Evolutionary conservation across 371 early-diverging fungal genomes (phyloP).

Genomic region (Apophysomyces sp.): DNA sequence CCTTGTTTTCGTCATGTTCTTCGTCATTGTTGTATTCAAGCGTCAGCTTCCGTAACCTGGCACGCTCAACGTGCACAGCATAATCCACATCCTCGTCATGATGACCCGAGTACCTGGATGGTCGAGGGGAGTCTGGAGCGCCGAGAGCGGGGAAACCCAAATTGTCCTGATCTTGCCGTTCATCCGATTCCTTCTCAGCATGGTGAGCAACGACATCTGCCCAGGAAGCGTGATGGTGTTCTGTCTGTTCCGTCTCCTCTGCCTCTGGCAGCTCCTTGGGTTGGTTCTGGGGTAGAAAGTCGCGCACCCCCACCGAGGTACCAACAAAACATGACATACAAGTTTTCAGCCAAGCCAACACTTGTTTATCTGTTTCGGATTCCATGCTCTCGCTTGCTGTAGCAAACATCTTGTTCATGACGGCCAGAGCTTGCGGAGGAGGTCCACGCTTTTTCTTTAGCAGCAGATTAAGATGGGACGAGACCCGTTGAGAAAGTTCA

Average conservation of each 20-base stretch:
- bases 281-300: constrained; percentile 11
- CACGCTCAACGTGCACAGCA: constrained; percentile 16
- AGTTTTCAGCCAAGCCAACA: constrained; percentile 19
- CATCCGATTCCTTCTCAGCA: constrained; percentile 4
- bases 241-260: constrained; percentile 9
- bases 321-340: constrained; percentile 11
- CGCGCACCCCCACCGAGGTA: constrained; percentile 14
- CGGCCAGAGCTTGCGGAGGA: neutral
- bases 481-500: constrained; percentile 6
- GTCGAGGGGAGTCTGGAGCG: neutral
- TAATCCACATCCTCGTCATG: constrained; percentile 9
- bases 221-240: constrained; percentile 18
- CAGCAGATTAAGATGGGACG: constrained; percentile 15
- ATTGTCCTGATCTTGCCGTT: neutral
- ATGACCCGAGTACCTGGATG: neutral
- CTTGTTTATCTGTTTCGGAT: constrained; percentile 40
- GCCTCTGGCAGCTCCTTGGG: neutral
- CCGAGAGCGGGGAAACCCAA: constrained; percentile 8
- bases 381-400: constrained; percentile 37
- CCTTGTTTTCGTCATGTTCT: neutral
- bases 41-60: constrained; percentile 7
- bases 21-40: neutral
- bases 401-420: constrained; percentile 33
- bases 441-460: constrained; percentile 9
- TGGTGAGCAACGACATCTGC: constrained; percentile 30